phyloP scores from a whole-genome alignment of 345 rosid species.

The Arabidopsis thaliana region DNA sequence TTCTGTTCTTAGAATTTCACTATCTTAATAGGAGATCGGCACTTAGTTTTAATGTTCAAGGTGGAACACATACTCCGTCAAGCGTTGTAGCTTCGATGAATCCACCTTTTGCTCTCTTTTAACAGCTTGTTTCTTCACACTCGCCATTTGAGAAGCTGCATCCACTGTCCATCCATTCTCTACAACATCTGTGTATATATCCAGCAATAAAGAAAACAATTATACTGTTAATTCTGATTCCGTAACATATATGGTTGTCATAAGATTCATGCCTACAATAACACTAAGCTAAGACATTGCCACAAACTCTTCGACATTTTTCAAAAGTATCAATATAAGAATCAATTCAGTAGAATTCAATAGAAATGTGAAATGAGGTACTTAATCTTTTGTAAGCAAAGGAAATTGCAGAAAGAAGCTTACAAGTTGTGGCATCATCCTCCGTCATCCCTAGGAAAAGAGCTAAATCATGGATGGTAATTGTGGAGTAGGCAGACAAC shows the following conservation, averaged over 20 bases:
- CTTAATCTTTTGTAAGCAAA: constrained; percentile 44
- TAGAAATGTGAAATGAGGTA: background rate
- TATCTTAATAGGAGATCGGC: background rate
- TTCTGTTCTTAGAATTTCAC: background rate
- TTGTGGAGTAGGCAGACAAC: constrained; percentile 83
- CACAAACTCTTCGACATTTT: background rate
- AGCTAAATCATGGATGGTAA: constrained; percentile 71
- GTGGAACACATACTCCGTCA: constrained; percentile 85
- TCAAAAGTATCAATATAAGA: background rate
- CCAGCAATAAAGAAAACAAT: background rate
- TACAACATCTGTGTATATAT: constrained; percentile 61
- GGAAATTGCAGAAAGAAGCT: constrained; percentile 45
- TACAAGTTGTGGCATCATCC: constrained; percentile 77
- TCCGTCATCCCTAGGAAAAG: constrained; percentile 89
- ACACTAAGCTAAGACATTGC: constrained; percentile 4
- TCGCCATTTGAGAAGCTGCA: constrained; percentile 65
- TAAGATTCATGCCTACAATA: background rate
- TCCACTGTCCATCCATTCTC: constrained; percentile 77
- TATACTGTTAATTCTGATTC: background rate
- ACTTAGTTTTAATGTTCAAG: constrained; percentile 58
- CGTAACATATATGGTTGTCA: constrained; percentile 6
- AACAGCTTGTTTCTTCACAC: constrained; percentile 68
- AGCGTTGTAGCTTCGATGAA: constrained; percentile 70
- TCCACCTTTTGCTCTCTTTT: constrained; percentile 73
- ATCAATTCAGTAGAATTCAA: background rate